Evolutionary conservation across 306 rosid species (phyloP).

Genomic region (Oemleria cerasiformis): DNA sequence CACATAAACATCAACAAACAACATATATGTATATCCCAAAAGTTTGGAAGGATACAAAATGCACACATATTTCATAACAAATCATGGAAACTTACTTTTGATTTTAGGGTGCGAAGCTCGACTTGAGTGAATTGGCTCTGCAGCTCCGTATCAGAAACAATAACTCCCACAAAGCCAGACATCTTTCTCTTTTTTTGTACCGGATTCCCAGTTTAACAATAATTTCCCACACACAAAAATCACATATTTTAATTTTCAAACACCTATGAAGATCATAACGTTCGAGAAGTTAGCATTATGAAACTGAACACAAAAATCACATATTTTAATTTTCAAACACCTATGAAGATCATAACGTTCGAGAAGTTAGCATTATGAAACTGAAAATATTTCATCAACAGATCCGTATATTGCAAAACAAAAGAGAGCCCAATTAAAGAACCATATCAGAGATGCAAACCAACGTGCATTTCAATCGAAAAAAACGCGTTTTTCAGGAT

Average conservation of each 20-base stretch:
- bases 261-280: neutral
- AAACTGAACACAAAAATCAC: constrained; percentile 15
- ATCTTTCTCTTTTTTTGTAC: constrained; percentile 44
- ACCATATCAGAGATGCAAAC: constrained; percentile 13
- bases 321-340: neutral
- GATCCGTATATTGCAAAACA: constrained; percentile 15
- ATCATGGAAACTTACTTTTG: constrained; percentile 49
- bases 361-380: constrained; percentile 8
- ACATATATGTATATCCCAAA: neutral
- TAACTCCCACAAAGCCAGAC: constrained; percentile 90
- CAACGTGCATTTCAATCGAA: constrained; percentile 20
- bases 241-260: constrained; percentile 1
- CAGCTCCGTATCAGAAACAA: constrained; percentile 89
- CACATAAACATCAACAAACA: constrained; percentile 1
- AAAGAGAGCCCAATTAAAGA: constrained; percentile 18
- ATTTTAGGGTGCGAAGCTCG: constrained; percentile 91
- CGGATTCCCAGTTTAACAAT: constrained; percentile 13
- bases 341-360: neutral
- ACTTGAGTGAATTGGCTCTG: constrained; percentile 99
- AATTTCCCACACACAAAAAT: constrained; percentile 4
- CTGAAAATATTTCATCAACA: neutral
- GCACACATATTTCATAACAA: neutral
- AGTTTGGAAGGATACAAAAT: neutral
- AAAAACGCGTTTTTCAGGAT: constrained; percentile 17
- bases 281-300: constrained; percentile 4